phyloP scores from a whole-genome alignment of 106 monocot genomes.

The Phalaenopsis equestris region DNA sequence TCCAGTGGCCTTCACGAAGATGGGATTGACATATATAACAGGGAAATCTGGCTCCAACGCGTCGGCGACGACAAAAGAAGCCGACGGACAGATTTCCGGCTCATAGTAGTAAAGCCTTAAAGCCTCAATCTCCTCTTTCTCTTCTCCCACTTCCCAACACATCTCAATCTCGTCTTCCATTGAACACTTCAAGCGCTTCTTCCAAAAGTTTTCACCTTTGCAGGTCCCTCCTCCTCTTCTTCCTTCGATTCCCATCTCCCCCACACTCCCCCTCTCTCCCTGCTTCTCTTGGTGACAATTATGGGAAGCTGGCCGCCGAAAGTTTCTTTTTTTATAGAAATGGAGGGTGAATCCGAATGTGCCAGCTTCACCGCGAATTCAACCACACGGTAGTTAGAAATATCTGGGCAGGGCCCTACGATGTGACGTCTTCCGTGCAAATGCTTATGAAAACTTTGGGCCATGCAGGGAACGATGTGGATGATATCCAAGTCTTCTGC shows the following conservation, averaged over 20 bases:
- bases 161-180: neutral
- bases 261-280: too few relatives aligned
- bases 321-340: neutral
- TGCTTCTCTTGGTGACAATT: neutral
- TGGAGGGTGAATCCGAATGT: neutral
- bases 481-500: too few relatives aligned
- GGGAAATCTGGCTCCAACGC: conserved; percentile 78
- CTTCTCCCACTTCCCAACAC: conserved; percentile 16
- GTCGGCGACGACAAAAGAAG: conserved; percentile 80
- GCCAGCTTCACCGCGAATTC: too few relatives aligned
- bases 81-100: conserved; percentile 20
- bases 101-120: neutral
- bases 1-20: conserved; percentile 73
- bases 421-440: too few relatives aligned
- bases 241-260: conserved; percentile 3
- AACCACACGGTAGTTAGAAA: neutral
- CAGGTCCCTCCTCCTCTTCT: neutral
- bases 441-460: neutral
- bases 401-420: neutral
- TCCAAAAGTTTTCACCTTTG: neutral
- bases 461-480: neutral
- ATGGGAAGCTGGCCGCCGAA: neutral
- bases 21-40: conserved; percentile 83
- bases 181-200: neutral
- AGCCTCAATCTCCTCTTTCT: conserved; percentile 19